Percentiles rank a stretch among this genome's conserved stretches.
Evolutionary conservation across 148 eudicot genomes (phyloP).

Genomic region (Nyssa sinensis): DNA sequence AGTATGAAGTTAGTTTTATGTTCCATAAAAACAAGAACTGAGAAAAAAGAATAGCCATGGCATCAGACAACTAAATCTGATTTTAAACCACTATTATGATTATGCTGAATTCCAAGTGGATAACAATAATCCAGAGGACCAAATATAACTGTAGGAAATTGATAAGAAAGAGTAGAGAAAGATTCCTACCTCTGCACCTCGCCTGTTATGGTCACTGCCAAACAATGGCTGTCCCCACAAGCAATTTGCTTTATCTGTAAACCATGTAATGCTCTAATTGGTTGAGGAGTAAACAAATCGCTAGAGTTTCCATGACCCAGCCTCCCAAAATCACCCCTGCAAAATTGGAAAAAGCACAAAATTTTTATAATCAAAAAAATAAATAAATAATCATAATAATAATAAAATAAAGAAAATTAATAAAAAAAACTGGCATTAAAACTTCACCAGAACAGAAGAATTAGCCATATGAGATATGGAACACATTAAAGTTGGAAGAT

Average conservation of each 20-base stretch:
- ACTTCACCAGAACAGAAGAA: not conserved
- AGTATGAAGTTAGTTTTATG: too few species aligned
- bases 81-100: not conserved
- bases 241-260: conserved; percentile 83
- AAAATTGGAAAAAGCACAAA: conserved; percentile 1
- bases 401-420: too few species aligned
- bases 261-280: conserved; percentile 75
- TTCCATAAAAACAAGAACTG: too few species aligned
- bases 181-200: conserved; percentile 75
- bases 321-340: conserved; percentile 99
- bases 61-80: too few species aligned
- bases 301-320: conserved; percentile 97
- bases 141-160: not conserved
- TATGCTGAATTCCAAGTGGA: too few species aligned
- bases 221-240: conserved; percentile 96
- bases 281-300: conserved; percentile 86
- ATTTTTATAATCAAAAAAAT: too few species aligned
- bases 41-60: too few species aligned
- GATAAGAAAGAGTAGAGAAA: not conserved
- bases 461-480: too few species aligned
- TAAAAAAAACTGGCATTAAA: not conserved
- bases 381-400: too few species aligned
- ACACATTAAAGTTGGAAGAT: too few species aligned
- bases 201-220: conserved; percentile 91
- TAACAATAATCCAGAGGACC: not conserved